Percentiles rank a stretch among this genome's conserved stretches.
Conservation (phyloP, 2,329 filamentous ascomycete genomes). For the Lecanicillium sp. region DNA sequence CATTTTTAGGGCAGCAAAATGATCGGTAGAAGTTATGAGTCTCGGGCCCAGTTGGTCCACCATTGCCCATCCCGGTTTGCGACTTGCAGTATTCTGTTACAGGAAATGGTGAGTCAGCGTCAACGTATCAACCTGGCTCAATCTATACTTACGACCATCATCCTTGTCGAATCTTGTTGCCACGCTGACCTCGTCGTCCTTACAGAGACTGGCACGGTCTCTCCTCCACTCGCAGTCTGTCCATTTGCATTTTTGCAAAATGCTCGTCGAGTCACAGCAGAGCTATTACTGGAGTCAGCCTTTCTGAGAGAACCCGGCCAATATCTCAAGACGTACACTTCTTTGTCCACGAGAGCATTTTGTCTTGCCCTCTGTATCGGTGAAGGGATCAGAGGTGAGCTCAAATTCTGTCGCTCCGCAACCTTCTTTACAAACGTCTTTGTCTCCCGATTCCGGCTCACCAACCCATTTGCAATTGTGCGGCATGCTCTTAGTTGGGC, state of each 20-base stretch:
- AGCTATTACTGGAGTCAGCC: no score
- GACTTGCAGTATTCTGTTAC: no score
- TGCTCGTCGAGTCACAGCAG: constrained; percentile 20
- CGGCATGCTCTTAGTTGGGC: constrained; percentile 22
- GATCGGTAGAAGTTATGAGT: no score
- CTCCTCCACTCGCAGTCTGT: constrained; percentile 15
- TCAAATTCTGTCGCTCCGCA: constrained; percentile 17
- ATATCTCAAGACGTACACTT: not conserved
- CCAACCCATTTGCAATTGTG: constrained; percentile 24
- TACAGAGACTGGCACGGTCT: not conserved
- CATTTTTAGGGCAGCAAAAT: constrained; percentile 15
- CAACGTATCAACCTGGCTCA: no score
- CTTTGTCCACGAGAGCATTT: constrained; percentile 13
- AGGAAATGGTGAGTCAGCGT: no score
- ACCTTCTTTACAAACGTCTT: constrained; percentile 16
- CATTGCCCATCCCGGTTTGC: no score
- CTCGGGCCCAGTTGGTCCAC: no score
- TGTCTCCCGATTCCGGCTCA: constrained; percentile 17
- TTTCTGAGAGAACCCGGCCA: not conserved
- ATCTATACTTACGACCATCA: not conserved
- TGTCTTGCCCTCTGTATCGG: constrained; percentile 14
- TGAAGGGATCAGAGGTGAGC: constrained; percentile 14
- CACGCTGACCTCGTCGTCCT: not conserved
- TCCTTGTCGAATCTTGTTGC: not conserved
- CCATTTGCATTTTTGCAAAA: constrained; percentile 21